Conservation (phyloP, 441 rosid species). For the Pelargonium cotyledonis region DNA sequence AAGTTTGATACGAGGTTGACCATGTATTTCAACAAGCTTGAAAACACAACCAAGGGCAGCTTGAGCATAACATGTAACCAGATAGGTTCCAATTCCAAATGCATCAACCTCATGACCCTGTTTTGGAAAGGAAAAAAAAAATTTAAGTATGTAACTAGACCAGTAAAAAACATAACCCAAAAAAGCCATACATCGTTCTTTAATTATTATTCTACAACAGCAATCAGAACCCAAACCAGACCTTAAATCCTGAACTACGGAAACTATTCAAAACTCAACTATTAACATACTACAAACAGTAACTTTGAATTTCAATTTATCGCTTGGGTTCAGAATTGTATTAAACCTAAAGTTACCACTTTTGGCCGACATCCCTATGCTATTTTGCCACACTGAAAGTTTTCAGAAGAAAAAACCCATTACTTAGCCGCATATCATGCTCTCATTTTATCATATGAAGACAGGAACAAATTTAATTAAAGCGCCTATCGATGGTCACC, state of each 20-base stretch:
- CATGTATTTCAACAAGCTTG: conserved; percentile 86
- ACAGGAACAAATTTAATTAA: neutral
- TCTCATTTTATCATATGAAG: neutral
- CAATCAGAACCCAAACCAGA: neutral
- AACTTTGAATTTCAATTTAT: neutral
- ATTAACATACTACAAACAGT: neutral
- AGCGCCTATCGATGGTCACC: conserved; percentile 32
- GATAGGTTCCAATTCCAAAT: conserved; percentile 79
- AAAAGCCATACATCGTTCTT: no score
- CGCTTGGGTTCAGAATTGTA: neutral
- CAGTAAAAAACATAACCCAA: neutral
- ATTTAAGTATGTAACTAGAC: neutral
- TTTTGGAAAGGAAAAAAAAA: neutral
- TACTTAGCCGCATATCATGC: neutral
- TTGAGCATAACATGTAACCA: conserved; percentile 86
- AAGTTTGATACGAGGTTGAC: conserved; percentile 89
- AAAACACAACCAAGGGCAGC: conserved; percentile 93
- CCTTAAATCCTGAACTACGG: neutral
- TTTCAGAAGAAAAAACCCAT: neutral
- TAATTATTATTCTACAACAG: neutral
- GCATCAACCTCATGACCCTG: conserved; percentile 96
- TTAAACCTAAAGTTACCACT: neutral
- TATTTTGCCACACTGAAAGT: no score
- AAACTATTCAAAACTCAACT: neutral
- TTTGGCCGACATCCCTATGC: neutral